phyloP scores from a whole-genome alignment of 139 green algal genomes.

The Chlorella vulgaris region DNA sequence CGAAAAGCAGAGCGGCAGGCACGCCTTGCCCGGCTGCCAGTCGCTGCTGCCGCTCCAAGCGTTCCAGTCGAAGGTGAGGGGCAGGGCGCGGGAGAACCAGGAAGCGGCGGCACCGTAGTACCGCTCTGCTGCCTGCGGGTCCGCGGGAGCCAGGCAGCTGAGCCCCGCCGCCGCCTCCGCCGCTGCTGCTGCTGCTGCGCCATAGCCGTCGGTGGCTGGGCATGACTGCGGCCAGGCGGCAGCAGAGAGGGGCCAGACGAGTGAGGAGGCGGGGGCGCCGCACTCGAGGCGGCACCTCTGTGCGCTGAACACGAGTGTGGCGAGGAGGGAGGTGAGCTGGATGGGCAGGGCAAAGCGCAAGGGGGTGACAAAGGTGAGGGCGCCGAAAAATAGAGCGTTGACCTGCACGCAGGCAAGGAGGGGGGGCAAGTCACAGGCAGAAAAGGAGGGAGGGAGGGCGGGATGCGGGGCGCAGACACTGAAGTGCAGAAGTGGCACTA shows the following conservation, averaged over 20 bases:
- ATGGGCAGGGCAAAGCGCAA: background rate
- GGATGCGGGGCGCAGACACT: too few species aligned
- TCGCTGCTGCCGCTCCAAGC: too few species aligned
- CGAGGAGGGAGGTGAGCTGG: background rate
- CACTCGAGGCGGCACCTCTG: constrained; percentile 11
- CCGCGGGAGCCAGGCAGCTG: too few species aligned
- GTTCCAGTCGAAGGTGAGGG: too few species aligned
- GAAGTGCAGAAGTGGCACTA: too few species aligned
- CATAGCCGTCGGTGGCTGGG: background rate
- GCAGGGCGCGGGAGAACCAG: background rate
- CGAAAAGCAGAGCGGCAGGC: background rate
- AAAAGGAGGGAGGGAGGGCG: background rate
- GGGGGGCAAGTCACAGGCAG: background rate
- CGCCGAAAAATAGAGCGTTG: background rate
- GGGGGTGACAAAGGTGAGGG: background rate
- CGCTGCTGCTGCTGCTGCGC: background rate
- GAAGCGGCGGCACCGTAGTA: too few species aligned
- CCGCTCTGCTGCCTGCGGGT: too few species aligned
- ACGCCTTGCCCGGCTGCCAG: background rate
- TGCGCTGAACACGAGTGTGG: background rate
- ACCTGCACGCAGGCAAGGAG: background rate
- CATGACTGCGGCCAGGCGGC: background rate
- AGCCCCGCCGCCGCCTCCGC: background rate
- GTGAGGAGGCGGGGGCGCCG: background rate
- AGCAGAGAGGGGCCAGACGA: background rate